Evolutionary conservation across 495 filamentous ascomycete species (phyloP).

Genomic region (Barbatosphaeria neglecta): DNA sequence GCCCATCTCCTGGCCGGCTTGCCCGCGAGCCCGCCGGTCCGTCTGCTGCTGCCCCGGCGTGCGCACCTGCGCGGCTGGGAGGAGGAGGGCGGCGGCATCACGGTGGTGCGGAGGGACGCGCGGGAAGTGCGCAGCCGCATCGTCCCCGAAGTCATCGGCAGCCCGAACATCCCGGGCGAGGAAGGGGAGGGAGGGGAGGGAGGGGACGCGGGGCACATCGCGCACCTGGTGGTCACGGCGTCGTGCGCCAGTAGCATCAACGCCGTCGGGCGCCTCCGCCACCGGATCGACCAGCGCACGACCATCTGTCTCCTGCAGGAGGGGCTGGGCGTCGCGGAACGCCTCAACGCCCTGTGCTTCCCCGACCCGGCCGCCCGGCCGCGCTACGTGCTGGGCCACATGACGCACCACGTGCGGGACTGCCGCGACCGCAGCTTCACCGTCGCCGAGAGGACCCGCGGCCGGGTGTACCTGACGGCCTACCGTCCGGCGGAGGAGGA

Average conservation of each 20-base stretch:
- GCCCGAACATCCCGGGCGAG: conserved; percentile 22
- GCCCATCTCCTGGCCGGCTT: conserved; percentile 33
- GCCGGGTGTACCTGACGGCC: conserved; percentile 14
- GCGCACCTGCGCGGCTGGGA: conserved; percentile 12
- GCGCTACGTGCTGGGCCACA: conserved; percentile 61
- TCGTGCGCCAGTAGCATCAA: conserved; percentile 44
- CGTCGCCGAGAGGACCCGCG: conserved; percentile 45
- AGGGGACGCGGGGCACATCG: no score
- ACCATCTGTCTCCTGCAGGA: conserved; percentile 76
- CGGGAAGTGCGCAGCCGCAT: conserved; percentile 6
- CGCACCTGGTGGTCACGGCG: conserved; percentile 65
- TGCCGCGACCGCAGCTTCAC: conserved; percentile 30
- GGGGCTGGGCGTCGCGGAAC: conserved; percentile 71
- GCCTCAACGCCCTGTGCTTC: conserved; percentile 57
- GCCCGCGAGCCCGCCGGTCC: conserved; percentile 13
- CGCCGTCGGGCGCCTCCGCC: conserved; percentile 44
- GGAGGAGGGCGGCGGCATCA: conserved; percentile 9
- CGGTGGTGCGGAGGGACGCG: conserved; percentile 6
- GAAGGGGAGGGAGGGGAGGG: conserved; percentile 25
- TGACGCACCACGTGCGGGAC: conserved; percentile 38
- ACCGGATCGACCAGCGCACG: conserved; percentile 58
- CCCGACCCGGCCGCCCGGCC: conserved; percentile 51
- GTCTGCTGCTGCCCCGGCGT: conserved; percentile 15
- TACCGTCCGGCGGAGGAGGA: neutral
- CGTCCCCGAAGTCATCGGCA: conserved; percentile 6